Evolutionary conservation across 75 land plant species (phyloP).

Genomic region (Larix kaempferi): DNA sequence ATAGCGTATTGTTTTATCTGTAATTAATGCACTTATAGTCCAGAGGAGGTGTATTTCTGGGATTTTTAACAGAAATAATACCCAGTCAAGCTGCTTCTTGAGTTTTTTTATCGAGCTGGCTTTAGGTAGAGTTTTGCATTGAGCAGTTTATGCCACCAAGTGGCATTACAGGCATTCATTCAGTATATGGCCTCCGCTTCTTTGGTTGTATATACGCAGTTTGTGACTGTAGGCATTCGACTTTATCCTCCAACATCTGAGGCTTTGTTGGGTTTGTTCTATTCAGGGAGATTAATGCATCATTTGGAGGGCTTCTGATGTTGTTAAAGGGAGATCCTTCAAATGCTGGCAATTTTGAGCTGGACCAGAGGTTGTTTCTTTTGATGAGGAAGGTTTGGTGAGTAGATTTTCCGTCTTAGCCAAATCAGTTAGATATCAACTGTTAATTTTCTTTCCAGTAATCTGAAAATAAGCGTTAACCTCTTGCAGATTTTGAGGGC

Average conservation of each 20-base stretch:
- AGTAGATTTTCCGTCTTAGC: constrained; percentile 2
- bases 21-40: no score
- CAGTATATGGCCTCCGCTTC: not conserved
- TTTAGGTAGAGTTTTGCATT: no score
- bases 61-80: no score
- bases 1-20: no score
- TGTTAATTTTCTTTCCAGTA: no score
- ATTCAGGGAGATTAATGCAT: constrained; percentile 72
- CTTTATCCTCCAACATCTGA: no score
- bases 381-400: constrained; percentile 70
- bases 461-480: no score
- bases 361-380: constrained; percentile 84
- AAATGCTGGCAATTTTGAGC: constrained; percentile 50
- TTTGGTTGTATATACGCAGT: constrained; percentile 2
- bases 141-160: not conserved
- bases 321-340: constrained; percentile 71
- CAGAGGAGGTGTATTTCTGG: no score
- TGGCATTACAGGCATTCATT: not conserved
- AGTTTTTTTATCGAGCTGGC: not conserved
- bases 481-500: no score
- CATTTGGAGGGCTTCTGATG: constrained; percentile 91
- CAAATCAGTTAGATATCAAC: no score
- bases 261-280: not conserved
- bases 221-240: not conserved
- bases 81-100: not conserved